A percentile compares a stretch with the other conserved stretches of the same genome.
Conservation (phyloP, 1,139 yeast genomes). For the Yarrowia galli region DNA sequence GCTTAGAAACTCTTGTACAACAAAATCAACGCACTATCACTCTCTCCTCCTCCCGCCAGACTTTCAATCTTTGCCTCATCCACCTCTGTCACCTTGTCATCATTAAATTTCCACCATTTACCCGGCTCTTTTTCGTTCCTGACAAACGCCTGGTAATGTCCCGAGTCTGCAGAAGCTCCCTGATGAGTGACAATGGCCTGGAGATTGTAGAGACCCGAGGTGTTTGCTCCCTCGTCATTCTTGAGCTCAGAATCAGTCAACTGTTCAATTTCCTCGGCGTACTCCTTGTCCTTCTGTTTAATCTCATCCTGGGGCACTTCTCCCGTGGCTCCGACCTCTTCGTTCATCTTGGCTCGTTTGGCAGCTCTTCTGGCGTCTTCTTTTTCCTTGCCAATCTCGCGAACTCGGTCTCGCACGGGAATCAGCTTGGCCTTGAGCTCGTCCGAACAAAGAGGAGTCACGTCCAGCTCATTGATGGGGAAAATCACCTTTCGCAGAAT, state of each 20-base stretch:
- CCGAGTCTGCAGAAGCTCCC: conserved; percentile 96
- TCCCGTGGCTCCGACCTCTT: conserved; percentile 39
- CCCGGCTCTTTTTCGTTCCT: conserved; percentile 70
- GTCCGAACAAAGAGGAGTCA: conserved; percentile 83
- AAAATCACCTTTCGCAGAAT: conserved; percentile 92
- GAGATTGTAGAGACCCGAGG: conserved; percentile 85
- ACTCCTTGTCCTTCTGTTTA: conserved; percentile 52
- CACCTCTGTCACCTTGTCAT: conserved; percentile 83
- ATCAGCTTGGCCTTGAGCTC: conserved; percentile 71
- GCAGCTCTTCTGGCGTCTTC: conserved; percentile 76
- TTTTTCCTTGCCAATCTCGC: conserved; percentile 77
- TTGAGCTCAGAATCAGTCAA: conserved; percentile 49
- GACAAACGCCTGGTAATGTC: conserved; percentile 93
- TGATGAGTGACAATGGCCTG: conserved; percentile 87
- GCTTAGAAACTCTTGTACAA: conserved; percentile 79
- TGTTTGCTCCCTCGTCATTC: conserved; percentile 70
- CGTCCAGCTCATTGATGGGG: conserved; percentile 84
- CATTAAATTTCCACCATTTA: conserved; percentile 94
- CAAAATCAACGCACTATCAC: conserved; percentile 90
- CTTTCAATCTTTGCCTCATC: conserved; percentile 79
- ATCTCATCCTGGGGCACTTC: conserved; percentile 41
- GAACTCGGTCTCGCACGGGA: conserved; percentile 76
- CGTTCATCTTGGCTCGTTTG: conserved; percentile 64
- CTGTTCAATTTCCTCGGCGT: conserved; percentile 47
- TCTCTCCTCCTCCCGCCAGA: conserved; percentile 97